Evolutionary conservation across 1,284 basidiomycete genomes (phyloP).

Genomic region (Inonotus obliquus): DNA sequence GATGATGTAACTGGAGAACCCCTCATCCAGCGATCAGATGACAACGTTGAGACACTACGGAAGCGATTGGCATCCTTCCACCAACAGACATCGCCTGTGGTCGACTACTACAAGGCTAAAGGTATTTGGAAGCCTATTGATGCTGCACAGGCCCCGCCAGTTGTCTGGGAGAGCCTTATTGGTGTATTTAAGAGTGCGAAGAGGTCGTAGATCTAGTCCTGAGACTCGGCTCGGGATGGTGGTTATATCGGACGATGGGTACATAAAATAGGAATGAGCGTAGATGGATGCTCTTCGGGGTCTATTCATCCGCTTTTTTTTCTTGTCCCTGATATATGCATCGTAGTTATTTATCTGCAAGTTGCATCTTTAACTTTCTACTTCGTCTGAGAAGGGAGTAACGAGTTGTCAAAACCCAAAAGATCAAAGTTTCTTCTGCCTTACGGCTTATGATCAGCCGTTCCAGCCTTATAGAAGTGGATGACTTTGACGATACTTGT

Average conservation of each 20-base stretch:
- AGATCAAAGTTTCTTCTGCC: too few species aligned
- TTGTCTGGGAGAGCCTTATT: constrained; percentile 86
- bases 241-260: not conserved
- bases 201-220: not conserved
- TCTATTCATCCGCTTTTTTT: not conserved
- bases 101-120: constrained; percentile 94
- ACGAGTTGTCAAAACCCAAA: not conserved
- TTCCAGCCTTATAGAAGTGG: too few species aligned
- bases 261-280: not conserved
- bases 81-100: constrained; percentile 89
- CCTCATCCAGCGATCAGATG: constrained; percentile 88
- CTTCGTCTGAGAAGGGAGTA: not conserved
- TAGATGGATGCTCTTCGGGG: not conserved
- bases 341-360: not conserved
- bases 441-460: too few species aligned
- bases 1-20: constrained; percentile 97
- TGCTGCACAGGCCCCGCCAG: constrained; percentile 85
- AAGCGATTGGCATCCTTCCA: constrained; percentile 90
- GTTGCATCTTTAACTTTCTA: not conserved
- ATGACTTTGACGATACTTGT: too few species aligned
- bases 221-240: not conserved
- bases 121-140: constrained; percentile 89
- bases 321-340: not conserved
- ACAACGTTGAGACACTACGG: constrained; percentile 89
- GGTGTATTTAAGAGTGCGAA: constrained; percentile 44